These are phyloP conservation scores for Calonectria leucothoes DNA, from an alignment of 2,329 filamentous ascomycete genomes.

Conservation along the genomic window DNA sequence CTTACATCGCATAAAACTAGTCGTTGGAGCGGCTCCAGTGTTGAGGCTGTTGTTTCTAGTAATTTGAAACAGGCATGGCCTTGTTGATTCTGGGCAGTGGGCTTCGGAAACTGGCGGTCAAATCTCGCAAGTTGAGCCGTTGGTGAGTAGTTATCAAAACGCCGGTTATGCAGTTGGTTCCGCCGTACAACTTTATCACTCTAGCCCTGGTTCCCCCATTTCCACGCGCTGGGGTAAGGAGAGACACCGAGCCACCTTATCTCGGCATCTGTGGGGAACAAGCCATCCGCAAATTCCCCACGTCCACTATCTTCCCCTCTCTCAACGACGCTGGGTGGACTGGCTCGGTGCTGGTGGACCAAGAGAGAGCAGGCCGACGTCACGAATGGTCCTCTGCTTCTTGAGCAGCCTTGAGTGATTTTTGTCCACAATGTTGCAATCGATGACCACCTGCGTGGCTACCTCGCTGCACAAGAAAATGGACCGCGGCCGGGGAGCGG, in stretches of 20 bases:
- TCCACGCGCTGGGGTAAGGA: neutral
- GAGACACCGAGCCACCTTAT: neutral
- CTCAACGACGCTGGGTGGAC: neutral
- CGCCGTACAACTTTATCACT: neutral
- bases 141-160: neutral
- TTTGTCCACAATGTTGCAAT: neutral
- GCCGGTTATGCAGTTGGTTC: neutral
- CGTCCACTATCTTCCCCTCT: conserved; percentile 11
- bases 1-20: neutral
- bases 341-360: neutral
- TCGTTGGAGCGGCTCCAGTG: no score
- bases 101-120: neutral
- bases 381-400: neutral
- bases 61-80: neutral
- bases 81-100: neutral
- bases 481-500: neutral
- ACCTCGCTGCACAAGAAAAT: neutral
- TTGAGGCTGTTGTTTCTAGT: neutral
- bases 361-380: neutral
- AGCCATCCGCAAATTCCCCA: neutral
- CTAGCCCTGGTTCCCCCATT: neutral
- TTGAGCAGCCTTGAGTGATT: neutral
- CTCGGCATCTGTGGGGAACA: neutral
- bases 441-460: neutral
- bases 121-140: neutral